Evolutionary conservation across 2,329 filamentous ascomycete genomes (phyloP).

Genomic region (Ceratocystis albifundus): DNA sequence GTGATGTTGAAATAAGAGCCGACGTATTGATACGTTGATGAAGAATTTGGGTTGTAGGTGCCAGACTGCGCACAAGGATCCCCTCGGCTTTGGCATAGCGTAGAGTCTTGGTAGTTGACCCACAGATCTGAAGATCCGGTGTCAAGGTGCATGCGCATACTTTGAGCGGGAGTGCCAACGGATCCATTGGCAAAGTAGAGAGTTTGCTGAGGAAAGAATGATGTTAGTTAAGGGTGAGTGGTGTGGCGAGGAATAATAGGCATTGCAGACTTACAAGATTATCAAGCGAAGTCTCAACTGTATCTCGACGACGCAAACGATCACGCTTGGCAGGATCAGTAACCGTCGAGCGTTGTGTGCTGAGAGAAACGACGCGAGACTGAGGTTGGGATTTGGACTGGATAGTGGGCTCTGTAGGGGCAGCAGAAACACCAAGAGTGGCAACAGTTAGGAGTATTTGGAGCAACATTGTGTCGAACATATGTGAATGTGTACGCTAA

Average conservation of each 20-base stretch:
- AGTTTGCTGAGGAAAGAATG: conserved; percentile 37
- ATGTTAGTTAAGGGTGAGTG: not conserved
- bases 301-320: conserved; percentile 35
- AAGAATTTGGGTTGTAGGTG: conserved; percentile 57
- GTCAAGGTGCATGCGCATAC: conserved; percentile 49
- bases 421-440: conserved; percentile 15
- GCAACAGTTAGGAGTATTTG: conserved; percentile 12
- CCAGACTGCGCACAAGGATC: conserved; percentile 50
- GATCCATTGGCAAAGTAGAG: conserved; percentile 54
- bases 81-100: conserved; percentile 41
- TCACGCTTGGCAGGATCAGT: conserved; percentile 37
- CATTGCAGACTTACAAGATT: conserved; percentile 40
- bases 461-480: conserved; percentile 10
- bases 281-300: conserved; percentile 39
- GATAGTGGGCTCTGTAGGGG: not conserved
- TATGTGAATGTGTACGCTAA: not conserved
- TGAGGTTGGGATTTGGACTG: conserved; percentile 26
- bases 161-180: conserved; percentile 50
- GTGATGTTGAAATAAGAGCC: conserved; percentile 73
- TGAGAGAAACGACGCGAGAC: conserved; percentile 38
- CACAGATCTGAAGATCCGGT: conserved; percentile 60
- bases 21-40: conserved; percentile 64
- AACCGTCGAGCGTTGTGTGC: conserved; percentile 32
- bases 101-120: conserved; percentile 55
- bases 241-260: not conserved